Percentiles rank a stretch among this genome's conserved stretches.
Evolutionary conservation across 2,329 filamentous ascomycete genomes (phyloP).

Genomic region (Clonostachys rosea): DNA sequence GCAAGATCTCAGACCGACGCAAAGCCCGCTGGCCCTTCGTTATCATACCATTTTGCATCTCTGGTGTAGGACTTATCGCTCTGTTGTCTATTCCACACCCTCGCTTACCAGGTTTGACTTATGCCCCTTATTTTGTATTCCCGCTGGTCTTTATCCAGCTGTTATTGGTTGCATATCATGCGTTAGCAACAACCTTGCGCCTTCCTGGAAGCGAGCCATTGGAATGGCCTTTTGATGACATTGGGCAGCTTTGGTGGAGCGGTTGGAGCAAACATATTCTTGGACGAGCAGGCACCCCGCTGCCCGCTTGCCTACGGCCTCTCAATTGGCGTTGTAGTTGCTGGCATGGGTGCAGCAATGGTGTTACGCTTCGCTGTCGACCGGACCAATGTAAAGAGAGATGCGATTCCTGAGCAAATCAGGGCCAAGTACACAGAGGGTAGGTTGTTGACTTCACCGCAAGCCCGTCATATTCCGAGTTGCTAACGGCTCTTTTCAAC

Average conservation of each 20-base stretch:
- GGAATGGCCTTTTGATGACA: constrained; percentile 6
- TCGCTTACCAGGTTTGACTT: constrained; percentile 14
- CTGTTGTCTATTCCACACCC: constrained; percentile 6
- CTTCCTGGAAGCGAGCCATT: constrained; percentile 6
- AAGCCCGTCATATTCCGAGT: no score
- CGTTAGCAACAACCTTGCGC: constrained; percentile 8
- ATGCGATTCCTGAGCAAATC: constrained; percentile 9
- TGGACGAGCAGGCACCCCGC: constrained; percentile 3
- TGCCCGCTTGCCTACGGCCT: constrained; percentile 5
- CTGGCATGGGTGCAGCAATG: constrained; percentile 1
- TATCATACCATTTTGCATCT: constrained; percentile 4
- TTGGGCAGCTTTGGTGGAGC: constrained; percentile 4
- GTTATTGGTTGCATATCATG: constrained; percentile 11
- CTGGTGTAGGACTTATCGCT: constrained; percentile 3
- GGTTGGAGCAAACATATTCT: constrained; percentile 5
- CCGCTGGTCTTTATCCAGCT: constrained; percentile 17
- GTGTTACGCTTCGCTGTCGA: neutral
- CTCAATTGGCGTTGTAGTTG: constrained; percentile 1
- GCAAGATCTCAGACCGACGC: constrained; percentile 2
- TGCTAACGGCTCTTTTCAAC: no score
- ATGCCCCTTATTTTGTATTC: constrained; percentile 13
- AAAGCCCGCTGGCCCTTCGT: constrained; percentile 5
- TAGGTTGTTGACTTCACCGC: no score
- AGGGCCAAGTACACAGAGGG: constrained; percentile 7
- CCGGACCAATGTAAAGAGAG: constrained; percentile 11